Base-by-base conservation (phyloP, 768 basidiomycete species). In the Suillus sp. region DNA sequence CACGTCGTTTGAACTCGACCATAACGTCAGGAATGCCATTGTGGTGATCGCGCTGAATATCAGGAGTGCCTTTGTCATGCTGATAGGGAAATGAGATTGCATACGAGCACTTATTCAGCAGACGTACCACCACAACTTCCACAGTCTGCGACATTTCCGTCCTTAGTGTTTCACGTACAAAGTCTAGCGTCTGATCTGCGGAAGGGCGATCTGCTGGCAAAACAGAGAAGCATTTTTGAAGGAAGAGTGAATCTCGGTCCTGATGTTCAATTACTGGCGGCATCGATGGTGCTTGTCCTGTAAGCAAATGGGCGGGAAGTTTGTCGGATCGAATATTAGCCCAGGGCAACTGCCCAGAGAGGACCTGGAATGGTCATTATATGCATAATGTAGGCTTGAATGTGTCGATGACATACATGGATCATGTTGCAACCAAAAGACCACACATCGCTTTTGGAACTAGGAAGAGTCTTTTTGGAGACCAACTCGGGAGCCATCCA, bases 1-100 rank as follows among this genome's bases (percentile, higher is more conserved):
- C 62, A 60, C 37, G 54, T 34, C 61, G 61, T 18, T 67, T 53
- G 51, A 67, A 63, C 60, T 60, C 45, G 7, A n/a, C 22, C 7
- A 55, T 8, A 7, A 55, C 35, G 14, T 37, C 54, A 37, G 54
- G 54, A 35, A 55, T 55, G n/a, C 54, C 54, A 16, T 22, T 8
- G n/a, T 14, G 6, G 14, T n/a, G 20, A n/a, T 22, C 7, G 16
- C 16, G n/a, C 22, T 16, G 54, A 3, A 22, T 4, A 1, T 20
- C 54, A 25, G 22, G 34, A 22, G 32, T 55, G 34, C 53, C 53
- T 22, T 37, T 8, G 35, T 14, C 14, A 22, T 34, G 14, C 54
- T 55, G 54, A 7, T 25, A 37, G 22, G 22, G 14, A 35, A 14
- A 55, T 55, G 4, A 55, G 35, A n/a, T 55, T 37, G 14, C n/a